These are phyloP conservation scores for Pleurotus platypus DNA, from an alignment of 768 basidiomycete genomes.

Conservation along the genomic window DNA sequence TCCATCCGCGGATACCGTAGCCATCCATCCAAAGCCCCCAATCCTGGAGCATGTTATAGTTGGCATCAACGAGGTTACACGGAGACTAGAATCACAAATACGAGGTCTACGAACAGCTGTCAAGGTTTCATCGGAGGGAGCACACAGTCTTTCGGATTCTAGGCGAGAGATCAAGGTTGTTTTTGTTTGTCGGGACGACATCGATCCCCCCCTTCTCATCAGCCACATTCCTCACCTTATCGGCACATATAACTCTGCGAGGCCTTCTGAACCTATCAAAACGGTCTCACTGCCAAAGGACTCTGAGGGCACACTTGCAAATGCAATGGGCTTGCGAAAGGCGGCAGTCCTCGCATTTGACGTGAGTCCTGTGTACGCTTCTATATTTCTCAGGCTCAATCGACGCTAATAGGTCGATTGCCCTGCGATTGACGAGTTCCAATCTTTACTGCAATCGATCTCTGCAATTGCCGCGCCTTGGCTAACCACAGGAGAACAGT, in stretches of 20 bases:
- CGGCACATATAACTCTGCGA: constrained; percentile 65
- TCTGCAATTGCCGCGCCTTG: constrained; percentile 63
- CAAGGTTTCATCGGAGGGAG: constrained; percentile 17
- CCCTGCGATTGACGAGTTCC: constrained; percentile 31
- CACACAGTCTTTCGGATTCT: constrained; percentile 6
- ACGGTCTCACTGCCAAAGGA: constrained; percentile 65
- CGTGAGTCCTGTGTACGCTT: constrained; percentile 36
- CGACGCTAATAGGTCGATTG: constrained; percentile 29
- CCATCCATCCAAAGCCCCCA: constrained; percentile 23
- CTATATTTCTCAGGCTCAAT: constrained; percentile 15
- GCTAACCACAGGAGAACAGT: constrained; percentile 35
- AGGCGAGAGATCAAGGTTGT: constrained; percentile 36
- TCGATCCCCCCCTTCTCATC: constrained; percentile 69
- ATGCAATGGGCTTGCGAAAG: constrained; percentile 61
- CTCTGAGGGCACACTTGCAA: constrained; percentile 59
- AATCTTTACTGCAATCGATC: constrained; percentile 43
- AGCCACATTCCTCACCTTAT: constrained; percentile 76
- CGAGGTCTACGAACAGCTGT: constrained; percentile 23
- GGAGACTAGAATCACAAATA: constrained; percentile 60
- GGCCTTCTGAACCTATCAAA: constrained; percentile 33
- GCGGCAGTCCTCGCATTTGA: constrained; percentile 65
- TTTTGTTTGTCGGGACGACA: constrained; percentile 71
- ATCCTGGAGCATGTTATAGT: constrained; percentile 47
- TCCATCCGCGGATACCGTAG: not conserved
- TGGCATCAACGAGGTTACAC: constrained; percentile 84